Evolutionary conservation across 306 rosid genomes (phyloP).

Genomic region (Glycyrrhiza uralensis): DNA sequence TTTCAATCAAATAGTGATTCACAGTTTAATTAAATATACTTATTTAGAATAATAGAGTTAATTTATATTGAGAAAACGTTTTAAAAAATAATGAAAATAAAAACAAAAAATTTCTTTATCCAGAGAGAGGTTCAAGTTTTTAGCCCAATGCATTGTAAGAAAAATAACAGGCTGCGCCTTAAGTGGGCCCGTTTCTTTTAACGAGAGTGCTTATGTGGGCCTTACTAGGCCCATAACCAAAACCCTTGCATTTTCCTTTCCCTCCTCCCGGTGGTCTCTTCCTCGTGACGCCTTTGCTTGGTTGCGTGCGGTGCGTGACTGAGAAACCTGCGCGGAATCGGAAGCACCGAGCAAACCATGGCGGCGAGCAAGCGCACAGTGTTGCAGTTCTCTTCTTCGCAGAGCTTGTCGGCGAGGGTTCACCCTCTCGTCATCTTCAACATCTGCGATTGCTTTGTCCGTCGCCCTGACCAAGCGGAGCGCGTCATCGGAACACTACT

Average conservation of each 20-base stretch:
- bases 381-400: conserved; percentile 49
- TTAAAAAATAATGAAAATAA: no score
- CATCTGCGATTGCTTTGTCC: conserved; percentile 74
- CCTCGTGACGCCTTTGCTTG: neutral
- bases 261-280: no score
- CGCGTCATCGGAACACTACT: conserved; percentile 83
- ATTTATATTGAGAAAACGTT: no score
- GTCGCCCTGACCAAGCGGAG: conserved; percentile 80
- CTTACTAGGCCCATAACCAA: conserved; percentile 12
- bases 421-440: conserved; percentile 75
- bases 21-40: no score
- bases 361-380: conserved; percentile 60
- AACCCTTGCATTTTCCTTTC: neutral
- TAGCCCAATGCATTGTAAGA: no score
- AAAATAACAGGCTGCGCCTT: no score
- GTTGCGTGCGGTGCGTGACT: neutral
- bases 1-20: no score
- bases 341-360: conserved; percentile 41
- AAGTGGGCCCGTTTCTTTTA: no score
- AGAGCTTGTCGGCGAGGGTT: conserved; percentile 50
- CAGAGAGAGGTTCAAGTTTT: no score
- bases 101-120: no score
- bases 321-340: neutral
- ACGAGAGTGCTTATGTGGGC: neutral
- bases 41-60: no score